Evolutionary conservation across 768 basidiomycete genomes (phyloP).

Genomic region (Peribolospora baueri): DNA sequence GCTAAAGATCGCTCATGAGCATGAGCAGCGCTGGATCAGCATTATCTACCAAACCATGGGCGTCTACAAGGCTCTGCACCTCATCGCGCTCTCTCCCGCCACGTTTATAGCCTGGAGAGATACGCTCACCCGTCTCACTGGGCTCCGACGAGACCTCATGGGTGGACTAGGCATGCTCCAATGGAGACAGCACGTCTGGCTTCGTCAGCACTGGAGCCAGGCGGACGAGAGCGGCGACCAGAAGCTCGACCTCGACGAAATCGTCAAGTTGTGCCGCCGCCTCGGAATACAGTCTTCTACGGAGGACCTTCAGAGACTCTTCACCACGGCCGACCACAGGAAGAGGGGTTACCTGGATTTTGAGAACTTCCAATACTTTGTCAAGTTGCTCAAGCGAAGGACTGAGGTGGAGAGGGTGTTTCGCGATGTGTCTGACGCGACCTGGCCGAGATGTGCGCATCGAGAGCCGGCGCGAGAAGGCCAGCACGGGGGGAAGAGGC

Average conservation of each 20-base stretch:
- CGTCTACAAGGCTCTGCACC: constrained; percentile 61
- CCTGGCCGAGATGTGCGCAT: not conserved
- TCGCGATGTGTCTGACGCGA: not conserved
- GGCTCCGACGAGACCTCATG: constrained; percentile 45
- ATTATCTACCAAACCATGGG: constrained; percentile 42
- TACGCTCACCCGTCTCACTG: constrained; percentile 38
- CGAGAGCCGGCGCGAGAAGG: constrained; percentile 22
- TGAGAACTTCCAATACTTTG: constrained; percentile 51
- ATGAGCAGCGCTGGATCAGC: constrained; percentile 62
- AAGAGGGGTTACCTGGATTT: constrained; percentile 44
- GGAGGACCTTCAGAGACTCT: constrained; percentile 32
- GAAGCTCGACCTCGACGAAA: constrained; percentile 42
- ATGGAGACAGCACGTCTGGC: constrained; percentile 37
- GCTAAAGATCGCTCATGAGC: constrained; percentile 35
- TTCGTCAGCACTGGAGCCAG: constrained; percentile 57
- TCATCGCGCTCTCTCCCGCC: constrained; percentile 43
- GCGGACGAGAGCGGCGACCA: constrained; percentile 39
- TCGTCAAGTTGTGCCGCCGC: constrained; percentile 43
- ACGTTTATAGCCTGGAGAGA: constrained; percentile 39
- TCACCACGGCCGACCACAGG: constrained; percentile 39
- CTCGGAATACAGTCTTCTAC: constrained; percentile 38
- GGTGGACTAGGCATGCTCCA: constrained; percentile 28
- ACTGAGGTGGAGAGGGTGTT: constrained; percentile 47
- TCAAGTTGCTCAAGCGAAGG: constrained; percentile 57
- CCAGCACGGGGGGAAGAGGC: constrained; percentile 13